Conservation (phyloP, 345 rosid species). For the Rhodamnia argentea region DNA sequence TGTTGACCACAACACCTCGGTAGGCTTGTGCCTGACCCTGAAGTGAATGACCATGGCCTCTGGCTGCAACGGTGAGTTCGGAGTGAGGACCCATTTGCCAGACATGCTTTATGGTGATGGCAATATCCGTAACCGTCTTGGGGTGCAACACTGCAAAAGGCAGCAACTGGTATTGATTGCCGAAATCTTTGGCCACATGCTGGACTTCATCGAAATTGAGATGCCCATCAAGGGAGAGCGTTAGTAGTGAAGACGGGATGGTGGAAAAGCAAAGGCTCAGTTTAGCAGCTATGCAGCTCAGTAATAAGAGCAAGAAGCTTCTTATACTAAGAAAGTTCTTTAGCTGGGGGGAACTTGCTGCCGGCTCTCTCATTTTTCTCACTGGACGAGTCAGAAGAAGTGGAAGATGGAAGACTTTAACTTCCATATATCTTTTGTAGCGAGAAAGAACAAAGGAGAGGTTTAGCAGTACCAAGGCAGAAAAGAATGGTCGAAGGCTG, state of each 20-base stretch:
- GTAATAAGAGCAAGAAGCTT: slow-evolving; percentile 48
- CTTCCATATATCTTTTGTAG: not conserved
- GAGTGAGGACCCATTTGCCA: slow-evolving; percentile 83
- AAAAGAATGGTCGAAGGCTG: slow-evolving; percentile 27
- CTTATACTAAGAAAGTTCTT: slow-evolving; percentile 37
- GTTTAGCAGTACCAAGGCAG: slow-evolving; percentile 22
- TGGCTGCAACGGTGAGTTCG: slow-evolving; percentile 76
- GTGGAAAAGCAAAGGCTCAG: slow-evolving; percentile 51
- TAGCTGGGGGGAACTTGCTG: slow-evolving; percentile 22
- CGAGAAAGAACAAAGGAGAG: slow-evolving; percentile 9
- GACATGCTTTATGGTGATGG: slow-evolving; percentile 55
- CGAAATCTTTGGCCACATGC: slow-evolving; percentile 79
- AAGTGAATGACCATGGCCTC: slow-evolving; percentile 89
- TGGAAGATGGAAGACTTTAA: slow-evolving; percentile 12
- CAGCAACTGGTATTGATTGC: slow-evolving; percentile 51
- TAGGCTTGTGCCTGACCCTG: slow-evolving; percentile 82
- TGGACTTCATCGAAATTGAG: slow-evolving; percentile 58
- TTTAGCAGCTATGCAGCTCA: slow-evolving; percentile 51
- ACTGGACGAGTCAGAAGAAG: slow-evolving; percentile 6
- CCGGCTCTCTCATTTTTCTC: slow-evolving; percentile 25
- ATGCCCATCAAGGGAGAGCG: slow-evolving; percentile 60
- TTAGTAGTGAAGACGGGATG: slow-evolving; percentile 46
- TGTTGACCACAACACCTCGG: slow-evolving; percentile 69
- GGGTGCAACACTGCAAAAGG: slow-evolving; percentile 84
- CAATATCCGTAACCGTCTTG: slow-evolving; percentile 67